These are phyloP conservation scores for Ophiostoma montium DNA, from an alignment of 2,329 filamentous ascomycete genomes.

Conservation along the genomic window DNA sequence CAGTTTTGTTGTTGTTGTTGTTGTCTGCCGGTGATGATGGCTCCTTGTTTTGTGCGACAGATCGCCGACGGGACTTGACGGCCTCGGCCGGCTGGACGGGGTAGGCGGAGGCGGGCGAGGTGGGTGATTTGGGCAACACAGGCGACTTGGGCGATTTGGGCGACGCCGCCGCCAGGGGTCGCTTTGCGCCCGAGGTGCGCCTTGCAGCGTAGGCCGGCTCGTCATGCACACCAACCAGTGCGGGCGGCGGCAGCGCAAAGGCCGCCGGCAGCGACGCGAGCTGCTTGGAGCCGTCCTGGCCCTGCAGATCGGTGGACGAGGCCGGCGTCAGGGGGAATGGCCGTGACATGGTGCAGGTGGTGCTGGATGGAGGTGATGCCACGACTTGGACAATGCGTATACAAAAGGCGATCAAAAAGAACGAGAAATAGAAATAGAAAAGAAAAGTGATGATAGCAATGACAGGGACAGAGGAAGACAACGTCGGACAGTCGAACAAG, in stretches of 20 bases:
- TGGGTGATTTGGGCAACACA: no score
- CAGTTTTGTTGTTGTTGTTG: slow-evolving; percentile 33
- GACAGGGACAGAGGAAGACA: neutral
- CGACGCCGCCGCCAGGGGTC: neutral
- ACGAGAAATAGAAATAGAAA: neutral
- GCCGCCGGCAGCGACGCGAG: slow-evolving; percentile 49
- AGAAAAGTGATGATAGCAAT: neutral
- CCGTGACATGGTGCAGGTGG: slow-evolving; percentile 43
- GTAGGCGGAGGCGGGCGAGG: no score
- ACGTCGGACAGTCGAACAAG: no score
- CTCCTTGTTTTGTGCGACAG: slow-evolving; percentile 21
- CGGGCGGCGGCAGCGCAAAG: slow-evolving; percentile 67
- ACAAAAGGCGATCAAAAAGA: neutral
- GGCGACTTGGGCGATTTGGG: no score
- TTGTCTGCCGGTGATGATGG: neutral
- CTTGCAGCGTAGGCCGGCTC: slow-evolving; percentile 16
- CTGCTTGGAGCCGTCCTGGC: slow-evolving; percentile 50
- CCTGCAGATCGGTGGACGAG: slow-evolving; percentile 66
- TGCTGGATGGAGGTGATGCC: neutral
- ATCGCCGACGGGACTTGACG: slow-evolving; percentile 37
- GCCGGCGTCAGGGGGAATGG: slow-evolving; percentile 62
- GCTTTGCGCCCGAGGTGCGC: neutral
- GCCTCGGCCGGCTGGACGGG: slow-evolving; percentile 24
- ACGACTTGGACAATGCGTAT: neutral
- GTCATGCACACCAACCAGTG: slow-evolving; percentile 17